phyloP scores from a whole-genome alignment of 352 stramenopile genomes.

The Phytopythium ostracodes region DNA sequence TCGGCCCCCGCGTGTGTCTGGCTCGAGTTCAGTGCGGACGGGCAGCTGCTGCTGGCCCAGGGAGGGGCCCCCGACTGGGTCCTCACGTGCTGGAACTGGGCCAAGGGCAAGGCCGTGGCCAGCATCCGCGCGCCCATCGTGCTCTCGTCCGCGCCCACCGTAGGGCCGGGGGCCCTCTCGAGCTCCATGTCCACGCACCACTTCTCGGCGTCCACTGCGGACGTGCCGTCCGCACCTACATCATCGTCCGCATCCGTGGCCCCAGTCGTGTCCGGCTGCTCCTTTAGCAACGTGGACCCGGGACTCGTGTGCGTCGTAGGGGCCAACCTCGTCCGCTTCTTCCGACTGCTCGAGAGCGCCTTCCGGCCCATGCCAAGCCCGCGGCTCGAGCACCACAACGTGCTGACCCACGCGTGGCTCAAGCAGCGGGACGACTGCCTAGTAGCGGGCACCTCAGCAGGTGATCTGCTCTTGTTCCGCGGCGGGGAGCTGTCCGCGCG shows the following conservation, averaged over 20 bases:
- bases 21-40: conserved; percentile 89
- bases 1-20: conserved; percentile 66
- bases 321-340: conserved; percentile 84
- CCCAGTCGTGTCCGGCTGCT: conserved; percentile 63
- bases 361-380: conserved; percentile 82
- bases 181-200: conserved; percentile 32
- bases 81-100: conserved; percentile 91
- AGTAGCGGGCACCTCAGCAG: conserved; percentile 75
- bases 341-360: conserved; percentile 85
- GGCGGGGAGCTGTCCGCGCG: conserved; percentile 63
- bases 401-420: conserved; percentile 87
- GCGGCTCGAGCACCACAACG: conserved; percentile 63
- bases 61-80: conserved; percentile 83
- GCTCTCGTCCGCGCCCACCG: conserved; percentile 26
- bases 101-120: conserved; percentile 86
- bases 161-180: conserved; percentile 23
- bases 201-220: conserved; percentile 5
- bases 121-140: conserved; percentile 70
- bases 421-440: conserved; percentile 88
- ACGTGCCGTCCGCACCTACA: conserved; percentile 4
- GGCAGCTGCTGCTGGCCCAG: conserved; percentile 88
- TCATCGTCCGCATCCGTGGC: conserved; percentile 5
- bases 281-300: conserved; percentile 88
- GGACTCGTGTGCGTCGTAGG: conserved; percentile 86
- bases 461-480: conserved; percentile 88